Evolutionary conservation across 2,329 filamentous ascomycete species (phyloP), one percentile per base, ranked within the genome.

Genomic region (Venturia aucupariae): DNA sequence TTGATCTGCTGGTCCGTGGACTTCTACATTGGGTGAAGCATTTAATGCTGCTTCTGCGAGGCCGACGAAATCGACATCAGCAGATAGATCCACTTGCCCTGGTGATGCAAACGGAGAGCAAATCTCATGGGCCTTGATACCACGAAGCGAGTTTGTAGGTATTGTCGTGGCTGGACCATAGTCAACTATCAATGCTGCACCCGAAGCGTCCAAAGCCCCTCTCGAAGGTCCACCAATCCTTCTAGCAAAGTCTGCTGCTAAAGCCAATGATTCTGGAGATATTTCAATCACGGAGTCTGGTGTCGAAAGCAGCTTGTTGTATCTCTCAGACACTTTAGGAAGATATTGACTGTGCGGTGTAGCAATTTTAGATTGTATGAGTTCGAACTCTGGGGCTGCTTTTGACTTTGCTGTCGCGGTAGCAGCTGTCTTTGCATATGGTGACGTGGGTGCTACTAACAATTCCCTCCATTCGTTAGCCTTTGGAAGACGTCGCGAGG

Each of bases 121-220:
- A 30, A 83, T 81, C 30, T 81, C 79, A 77, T 99, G 94, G 17
- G 82, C 80, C 42, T 86, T 84, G 74, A 99, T 97, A 27, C 94
- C 94, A 39, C 94, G 89, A 27, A 99, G 82, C 0, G 92, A 95
- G 80, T 96, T 96, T 66, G 89, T 80, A 2, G 94, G 94, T 60
- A 99, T 86, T 0, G 84, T 89, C 65, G 86, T 81, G 3, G 85
- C 76, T 4, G 93, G 89, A 22, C 94, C 94, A 76, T 99, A 99
- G 78, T 99, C 94, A 57, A 99, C 85, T 69, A 99, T 90, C n/a
- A 99, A 81, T 0, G 93, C 94, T 10, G 92, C 94, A 61, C 94
- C 94, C 0, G 86, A 88, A 0, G 79, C 69, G 72, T 90, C 27
- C 63, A 63, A 22, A 27, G 66, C 54, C 15, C 65, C 46, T 15